Evolutionary conservation across 1,284 basidiomycete species (phyloP), one percentile per base, ranked within the genome.

Genomic region (Clitocybe nebularis): DNA sequence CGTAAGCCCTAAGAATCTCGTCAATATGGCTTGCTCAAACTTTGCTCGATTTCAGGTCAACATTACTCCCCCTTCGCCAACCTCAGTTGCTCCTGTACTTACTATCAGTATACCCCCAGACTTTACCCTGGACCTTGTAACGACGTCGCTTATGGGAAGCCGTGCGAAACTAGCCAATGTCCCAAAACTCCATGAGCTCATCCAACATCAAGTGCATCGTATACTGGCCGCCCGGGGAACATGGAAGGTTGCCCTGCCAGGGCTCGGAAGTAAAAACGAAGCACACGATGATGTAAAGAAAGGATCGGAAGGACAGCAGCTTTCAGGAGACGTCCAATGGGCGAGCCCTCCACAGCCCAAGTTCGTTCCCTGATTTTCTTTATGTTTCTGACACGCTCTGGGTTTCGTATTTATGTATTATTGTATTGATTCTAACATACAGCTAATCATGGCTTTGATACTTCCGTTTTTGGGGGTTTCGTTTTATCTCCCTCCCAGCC

Each of bases 91-190:
- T 8, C 74, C 79, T 4, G 69, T 69, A 8, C 57, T 88, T 11
- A 79, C 81, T 0, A 60, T 89, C 32, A 73, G 71, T 23, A 70
- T 89, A 13, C 76, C 78, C 45, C 76, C 81, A 4, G 70, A 75
- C 48, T 85, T 89, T 54, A 76, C 72, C 3, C 72, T 89, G 8
- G 77, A 82, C 51, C 67, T 89, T 20, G 77, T 78, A 39, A 89
- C 82, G 20, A 85, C 78, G 5, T 90, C 88, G 17, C 71, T 89
- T 2, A 79, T 90, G 74, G 87, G 87, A 26, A 89, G 85, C 51
- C 79, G 87, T 28, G 87, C 88, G 25, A 88, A 89, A 61, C 71
- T 90, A 1, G 85, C 84, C 25, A 85, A 90, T 54, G 84, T 90
- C 3, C 87, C 88, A 19, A 90, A 90, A 59, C 65, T 90, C 9